phyloP scores from a whole-genome alignment of 2,329 filamentous ascomycete species.

The Colletotrichum somersetense region DNA sequence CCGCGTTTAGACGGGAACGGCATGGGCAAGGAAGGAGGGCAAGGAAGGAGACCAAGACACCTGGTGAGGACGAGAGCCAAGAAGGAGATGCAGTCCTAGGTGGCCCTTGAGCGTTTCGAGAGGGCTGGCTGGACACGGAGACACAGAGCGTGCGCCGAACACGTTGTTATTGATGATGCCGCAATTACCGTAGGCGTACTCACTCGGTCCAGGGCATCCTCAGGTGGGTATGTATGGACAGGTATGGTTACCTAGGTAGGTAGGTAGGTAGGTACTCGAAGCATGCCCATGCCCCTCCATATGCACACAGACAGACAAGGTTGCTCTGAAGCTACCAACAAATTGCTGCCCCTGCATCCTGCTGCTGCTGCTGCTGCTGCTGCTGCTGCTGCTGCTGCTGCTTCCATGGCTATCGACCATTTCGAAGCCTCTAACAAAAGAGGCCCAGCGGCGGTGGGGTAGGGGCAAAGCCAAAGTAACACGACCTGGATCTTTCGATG shows the following conservation, averaged over 20 bases:
- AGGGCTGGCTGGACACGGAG: constrained; percentile 3
- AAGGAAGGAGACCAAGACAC: constrained; percentile 4
- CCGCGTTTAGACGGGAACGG: constrained; percentile 41
- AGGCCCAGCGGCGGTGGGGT: constrained; percentile 39
- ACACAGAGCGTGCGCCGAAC: constrained; percentile 1
- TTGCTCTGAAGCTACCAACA: neutral
- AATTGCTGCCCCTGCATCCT: neutral
- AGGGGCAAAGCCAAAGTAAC: constrained; percentile 32
- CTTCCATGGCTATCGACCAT: constrained; percentile 14
- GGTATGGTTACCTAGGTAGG: neutral
- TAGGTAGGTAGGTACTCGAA: neutral
- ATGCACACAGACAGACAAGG: neutral
- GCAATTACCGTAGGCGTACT: neutral
- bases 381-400: constrained; percentile 1
- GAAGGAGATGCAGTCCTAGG: constrained; percentile 2
- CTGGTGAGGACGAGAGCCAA: constrained; percentile 11
- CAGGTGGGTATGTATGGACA: neutral
- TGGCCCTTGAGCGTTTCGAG: neutral
- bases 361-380: too few species aligned
- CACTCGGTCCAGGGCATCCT: neutral
- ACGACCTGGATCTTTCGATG: constrained; percentile 35
- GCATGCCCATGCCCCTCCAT: neutral
- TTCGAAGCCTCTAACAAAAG: neutral
- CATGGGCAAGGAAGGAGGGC: constrained; percentile 25
- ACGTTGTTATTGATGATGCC: neutral